Percentiles rank a stretch among this genome's conserved stretches.
Conservation (phyloP, 441 rosid species). For the Corymbia citriodora region DNA sequence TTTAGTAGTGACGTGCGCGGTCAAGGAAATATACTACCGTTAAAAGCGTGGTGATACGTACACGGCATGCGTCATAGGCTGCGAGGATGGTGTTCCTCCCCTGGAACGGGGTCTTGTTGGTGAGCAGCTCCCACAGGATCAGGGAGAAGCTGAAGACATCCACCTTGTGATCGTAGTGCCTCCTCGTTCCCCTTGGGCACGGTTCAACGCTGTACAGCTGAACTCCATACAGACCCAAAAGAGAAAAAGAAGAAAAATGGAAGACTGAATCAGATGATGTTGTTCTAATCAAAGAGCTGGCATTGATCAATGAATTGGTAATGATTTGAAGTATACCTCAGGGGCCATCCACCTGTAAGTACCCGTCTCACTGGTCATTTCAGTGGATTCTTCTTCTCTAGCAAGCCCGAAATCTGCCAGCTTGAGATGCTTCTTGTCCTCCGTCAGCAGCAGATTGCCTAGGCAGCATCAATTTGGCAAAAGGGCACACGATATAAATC, state of each 20-base stretch:
- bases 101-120: conserved; percentile 42
- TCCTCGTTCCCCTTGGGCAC: conserved; percentile 38
- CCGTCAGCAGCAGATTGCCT: conserved; percentile 57
- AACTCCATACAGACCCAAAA: not conserved
- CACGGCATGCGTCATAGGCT: conserved; percentile 39
- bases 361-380: conserved; percentile 67
- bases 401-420: conserved; percentile 62
- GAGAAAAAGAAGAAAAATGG: not conserved
- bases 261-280: not conserved
- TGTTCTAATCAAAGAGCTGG: not conserved
- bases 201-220: conserved; percentile 46
- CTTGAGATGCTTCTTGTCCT: conserved; percentile 35
- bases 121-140: conserved; percentile 63
- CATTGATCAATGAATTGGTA: not conserved
- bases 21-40: not conserved
- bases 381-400: conserved; percentile 30
- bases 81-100: conserved; percentile 16
- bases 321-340: conserved; percentile 27
- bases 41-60: conserved; percentile 6
- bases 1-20: not conserved
- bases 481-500: not conserved
- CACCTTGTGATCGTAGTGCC: conserved; percentile 66
- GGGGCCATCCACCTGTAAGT: conserved; percentile 85
- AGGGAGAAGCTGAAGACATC: conserved; percentile 71
- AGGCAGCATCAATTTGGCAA: not conserved